Base-by-base conservation (phyloP, 495 filamentous ascomycete species). In the Hypoxylon intermedium region DNA sequence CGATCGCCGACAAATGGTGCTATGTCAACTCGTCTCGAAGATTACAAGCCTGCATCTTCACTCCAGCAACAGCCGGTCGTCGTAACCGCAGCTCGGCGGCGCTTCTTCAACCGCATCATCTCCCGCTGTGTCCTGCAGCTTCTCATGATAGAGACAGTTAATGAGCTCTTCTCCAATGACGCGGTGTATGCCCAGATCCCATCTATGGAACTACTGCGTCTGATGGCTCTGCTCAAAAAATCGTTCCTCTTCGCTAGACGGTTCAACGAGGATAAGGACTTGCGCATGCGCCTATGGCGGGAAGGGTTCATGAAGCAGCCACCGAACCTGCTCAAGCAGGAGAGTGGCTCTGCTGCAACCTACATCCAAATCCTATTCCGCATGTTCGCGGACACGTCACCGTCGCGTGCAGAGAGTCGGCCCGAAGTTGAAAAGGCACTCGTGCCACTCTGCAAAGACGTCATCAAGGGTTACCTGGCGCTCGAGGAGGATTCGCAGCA, bases 231-330 rank as follows among this genome's bases (percentile, higher is more conserved):
- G 4, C 76, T 99, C 15, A 98, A 97, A 74, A 93, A 94, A 75
- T 92, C 87, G 36, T 98, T 95, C 76, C 85, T 90, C 24, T 99
- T 99, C 61, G 94, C 95, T 9, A 93, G 93, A 71, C 89, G 87
- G 57, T 99, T 99, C 82, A 99, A 99, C 73, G 89, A 88, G 56
- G 92, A 99, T 76, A 95, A 96, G 72, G 95, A 97, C 58, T 79
- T 99, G 21, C 85, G 94, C 15, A 96, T 95, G 86, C 84, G 91
- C 31, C 78, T 99, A 6, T 98, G 93, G 92, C 80, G 90, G 19
- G 95, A 99, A 68, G 94, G 94, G 5, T 99, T 98, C 82, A 99
- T 99, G 94, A 97, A 96, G 75, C 93, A 97, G 70, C 95, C 95
- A 26, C 94, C 94, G 3, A 99, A 99, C 69, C 75, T 99, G n/a